A percentile compares a stretch with the other conserved stretches of the same genome.
phyloP scores from a whole-genome alignment of 208 protist species.

The Acanthamoeba culbertsoni region DNA sequence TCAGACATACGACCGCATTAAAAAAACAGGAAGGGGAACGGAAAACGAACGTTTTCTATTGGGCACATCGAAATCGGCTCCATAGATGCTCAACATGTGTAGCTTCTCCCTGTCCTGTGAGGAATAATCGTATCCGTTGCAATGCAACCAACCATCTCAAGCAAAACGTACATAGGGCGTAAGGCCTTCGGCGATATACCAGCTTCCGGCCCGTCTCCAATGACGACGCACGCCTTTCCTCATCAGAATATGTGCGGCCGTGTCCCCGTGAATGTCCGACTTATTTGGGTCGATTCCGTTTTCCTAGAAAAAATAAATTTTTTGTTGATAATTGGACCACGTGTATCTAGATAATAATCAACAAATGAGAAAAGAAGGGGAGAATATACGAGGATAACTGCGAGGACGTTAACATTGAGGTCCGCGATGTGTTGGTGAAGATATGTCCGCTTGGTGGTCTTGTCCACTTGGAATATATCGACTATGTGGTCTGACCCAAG shows the following conservation, averaged over 20 bases:
- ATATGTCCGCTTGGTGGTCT: not conserved
- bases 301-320: not conserved
- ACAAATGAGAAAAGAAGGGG: not conserved
- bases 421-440: not conserved
- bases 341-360: not conserved
- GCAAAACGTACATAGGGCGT: not conserved
- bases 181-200: not conserved
- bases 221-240: not conserved
- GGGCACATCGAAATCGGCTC: not conserved
- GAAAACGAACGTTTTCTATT: not conserved
- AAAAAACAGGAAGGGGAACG: not conserved
- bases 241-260: not conserved
- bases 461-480: not conserved
- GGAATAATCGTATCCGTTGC: too few species aligned
- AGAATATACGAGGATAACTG: not conserved
- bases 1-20: not conserved
- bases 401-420: constrained; percentile 21
- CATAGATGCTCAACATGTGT: not conserved
- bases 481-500: not conserved
- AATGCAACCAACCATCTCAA: not conserved
- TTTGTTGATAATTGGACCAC: not conserved
- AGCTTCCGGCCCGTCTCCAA: not conserved
- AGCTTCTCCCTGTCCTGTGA: constrained; percentile 23
- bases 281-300: not conserved
- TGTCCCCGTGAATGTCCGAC: not conserved